These are phyloP conservation scores for Eutypa lata DNA, from an alignment of 2,329 filamentous ascomycete genomes.

Conservation along the genomic window DNA sequence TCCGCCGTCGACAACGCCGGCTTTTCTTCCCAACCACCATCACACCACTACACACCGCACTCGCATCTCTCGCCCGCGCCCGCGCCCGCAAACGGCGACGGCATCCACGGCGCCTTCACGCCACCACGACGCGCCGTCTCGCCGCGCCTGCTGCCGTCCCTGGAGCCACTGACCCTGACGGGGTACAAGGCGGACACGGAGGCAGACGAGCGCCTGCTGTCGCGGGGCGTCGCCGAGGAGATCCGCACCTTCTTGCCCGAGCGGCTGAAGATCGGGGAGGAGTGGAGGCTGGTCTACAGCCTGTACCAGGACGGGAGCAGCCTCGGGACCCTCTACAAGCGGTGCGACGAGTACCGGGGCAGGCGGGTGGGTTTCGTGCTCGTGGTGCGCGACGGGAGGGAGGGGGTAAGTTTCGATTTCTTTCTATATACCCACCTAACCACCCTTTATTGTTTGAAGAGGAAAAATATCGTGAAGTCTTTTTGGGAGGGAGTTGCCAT, in stretches of 20 bases:
- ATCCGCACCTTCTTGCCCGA: constrained; percentile 86
- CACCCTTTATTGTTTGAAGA: no score
- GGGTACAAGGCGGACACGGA: constrained; percentile 63
- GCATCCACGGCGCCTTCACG: constrained; percentile 58
- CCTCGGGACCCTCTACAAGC: constrained; percentile 79
- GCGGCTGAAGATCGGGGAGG: constrained; percentile 79
- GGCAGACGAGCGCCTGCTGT: constrained; percentile 63
- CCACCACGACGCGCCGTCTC: constrained; percentile 63
- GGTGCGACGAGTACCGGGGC: constrained; percentile 64
- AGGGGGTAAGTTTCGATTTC: constrained; percentile 57
- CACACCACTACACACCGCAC: constrained; percentile 13
- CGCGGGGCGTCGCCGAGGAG: constrained; percentile 77
- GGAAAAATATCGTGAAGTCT: no score
- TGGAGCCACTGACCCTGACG: constrained; percentile 72
- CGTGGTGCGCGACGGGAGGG: constrained; percentile 74
- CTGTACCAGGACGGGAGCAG: constrained; percentile 90
- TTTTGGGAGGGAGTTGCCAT: no score
- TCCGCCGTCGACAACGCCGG: constrained; percentile 43
- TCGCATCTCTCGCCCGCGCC: constrained; percentile 21
- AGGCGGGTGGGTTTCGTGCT: constrained; percentile 84
- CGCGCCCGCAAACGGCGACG: constrained; percentile 32
- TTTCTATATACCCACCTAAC: background rate
- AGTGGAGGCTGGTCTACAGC: constrained; percentile 84
- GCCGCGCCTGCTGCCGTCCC: constrained; percentile 82
- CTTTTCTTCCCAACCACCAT: constrained; percentile 8